Evolutionary conservation across 257 asterid genomes (phyloP), one percentile per base, ranked within the genome.

Genomic region (Solanum peruvianum): DNA sequence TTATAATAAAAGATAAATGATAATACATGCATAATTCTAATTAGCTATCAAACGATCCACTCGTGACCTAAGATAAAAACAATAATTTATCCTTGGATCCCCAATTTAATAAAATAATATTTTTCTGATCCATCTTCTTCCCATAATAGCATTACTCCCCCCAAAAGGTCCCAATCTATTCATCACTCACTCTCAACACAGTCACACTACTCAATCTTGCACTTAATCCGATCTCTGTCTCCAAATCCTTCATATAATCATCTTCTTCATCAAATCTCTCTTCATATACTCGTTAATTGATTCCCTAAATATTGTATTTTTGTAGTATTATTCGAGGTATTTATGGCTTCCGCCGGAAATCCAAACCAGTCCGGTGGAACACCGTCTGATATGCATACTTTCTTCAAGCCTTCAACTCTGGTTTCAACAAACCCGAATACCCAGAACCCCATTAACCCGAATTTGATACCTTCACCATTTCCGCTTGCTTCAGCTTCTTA

Each of bases 401-500:
- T 94, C 77, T 94, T 93, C 93, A 93, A 92, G 44, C 78, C 45
- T 67, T 27, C 39, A 67, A 37, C 81, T 73, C 76, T 41, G 9
- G 11, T 25, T 75, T 75, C 82, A 75, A 44, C 62, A 77, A 87
- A 80, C 91, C 93, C 93, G 87, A 92, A 90, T 88, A 91, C 92
- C 14, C 95, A 92, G 78, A 89, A 88, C 91, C 93, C 91, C 87
- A 85, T 62, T 47, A 92, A 77, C 23, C 9, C 83, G 37, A 77
- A 27, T 77, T 77, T 77, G 62, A 77, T 85, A 15, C 56, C 98
- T 18, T 86, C 95, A 86, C 87, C 87, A 7, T 90, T 91, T 39
- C 92, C 93, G 5, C 92, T 89, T 15, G 98, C 98, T 81, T 92
- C 98, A 10, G 94, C 98, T n/a, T 94, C 99, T 75, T 93, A 94